Evolutionary conservation across 2,329 filamentous ascomycete species (phyloP).

Genomic region (Colletotrichum theobromicola): DNA sequence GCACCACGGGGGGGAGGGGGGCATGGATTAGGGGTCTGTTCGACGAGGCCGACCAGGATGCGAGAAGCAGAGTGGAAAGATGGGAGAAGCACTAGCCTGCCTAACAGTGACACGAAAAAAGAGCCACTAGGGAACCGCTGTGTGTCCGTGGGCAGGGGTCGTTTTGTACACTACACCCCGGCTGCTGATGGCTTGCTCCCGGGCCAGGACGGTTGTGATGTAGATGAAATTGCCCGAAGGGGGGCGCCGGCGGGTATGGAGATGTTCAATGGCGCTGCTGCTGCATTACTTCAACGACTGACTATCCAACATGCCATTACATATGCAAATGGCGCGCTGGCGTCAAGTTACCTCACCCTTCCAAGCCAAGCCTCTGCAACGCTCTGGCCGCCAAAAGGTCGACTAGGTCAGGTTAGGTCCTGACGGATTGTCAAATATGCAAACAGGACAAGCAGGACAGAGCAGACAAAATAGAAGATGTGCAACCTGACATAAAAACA

Average conservation of each 20-base stretch:
- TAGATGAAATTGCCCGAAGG: conserved; percentile 51
- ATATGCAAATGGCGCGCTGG: conserved; percentile 25
- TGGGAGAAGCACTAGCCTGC: conserved; percentile 30
- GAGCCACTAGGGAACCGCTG: conserved; percentile 26
- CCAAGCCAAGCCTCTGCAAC: conserved; percentile 4
- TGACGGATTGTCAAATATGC: background rate
- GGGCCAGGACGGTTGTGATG: conserved; percentile 40
- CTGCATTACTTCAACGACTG: conserved; percentile 23
- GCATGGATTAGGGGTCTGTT: conserved; percentile 37
- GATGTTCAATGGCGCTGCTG: conserved; percentile 34
- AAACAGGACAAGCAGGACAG: background rate
- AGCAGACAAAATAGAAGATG: background rate
- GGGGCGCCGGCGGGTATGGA: conserved; percentile 25
- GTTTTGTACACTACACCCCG: conserved; percentile 17
- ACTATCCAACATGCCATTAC: conserved; percentile 29
- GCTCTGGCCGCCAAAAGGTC: conserved; percentile 11
- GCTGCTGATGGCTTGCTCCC: conserved; percentile 24
- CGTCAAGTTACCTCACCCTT: conserved; percentile 11
- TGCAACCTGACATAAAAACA: background rate
- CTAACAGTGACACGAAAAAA: conserved; percentile 30
- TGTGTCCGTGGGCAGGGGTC: conserved; percentile 25
- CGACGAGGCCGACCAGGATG: conserved; percentile 4
- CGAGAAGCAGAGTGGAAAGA: conserved; percentile 32
- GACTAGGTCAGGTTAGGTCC: background rate
- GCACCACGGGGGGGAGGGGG: conserved; percentile 1